Percentiles rank a stretch among this genome's conserved stretches.
Conservation (phyloP, 2,329 filamentous ascomycete species). For the Elsinoe australis region DNA sequence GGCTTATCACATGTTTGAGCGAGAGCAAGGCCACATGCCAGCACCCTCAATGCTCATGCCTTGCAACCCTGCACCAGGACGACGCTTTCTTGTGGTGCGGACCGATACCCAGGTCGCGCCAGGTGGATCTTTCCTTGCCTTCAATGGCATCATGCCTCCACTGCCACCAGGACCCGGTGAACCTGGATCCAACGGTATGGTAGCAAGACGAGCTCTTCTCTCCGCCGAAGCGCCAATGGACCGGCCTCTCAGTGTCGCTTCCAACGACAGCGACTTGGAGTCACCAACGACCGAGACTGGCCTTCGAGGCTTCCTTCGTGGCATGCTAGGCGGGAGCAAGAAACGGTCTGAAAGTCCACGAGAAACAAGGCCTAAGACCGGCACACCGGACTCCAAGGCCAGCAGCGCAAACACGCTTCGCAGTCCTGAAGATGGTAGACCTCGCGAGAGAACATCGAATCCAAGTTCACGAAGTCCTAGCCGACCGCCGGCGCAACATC, state of each 20-base stretch:
- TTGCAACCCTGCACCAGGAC: slow-evolving; percentile 76
- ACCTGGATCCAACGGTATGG: slow-evolving; percentile 8
- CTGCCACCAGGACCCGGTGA: slow-evolving; percentile 28
- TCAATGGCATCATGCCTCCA: slow-evolving; percentile 51
- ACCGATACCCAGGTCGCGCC: slow-evolving; percentile 59
- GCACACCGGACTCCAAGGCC: slow-evolving; percentile 20
- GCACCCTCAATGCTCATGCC: slow-evolving; percentile 49
- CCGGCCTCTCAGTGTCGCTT: slow-evolving; percentile 7
- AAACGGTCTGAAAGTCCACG: slow-evolving; percentile 23
- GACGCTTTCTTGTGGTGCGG: slow-evolving; percentile 80
- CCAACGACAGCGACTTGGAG: slow-evolving; percentile 11
- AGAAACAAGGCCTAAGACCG: slow-evolving; percentile 15
- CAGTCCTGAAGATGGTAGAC: slow-evolving; percentile 9
- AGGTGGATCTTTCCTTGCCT: slow-evolving; percentile 51
- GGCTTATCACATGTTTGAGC: slow-evolving; percentile 71
- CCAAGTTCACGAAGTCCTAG: slow-evolving; percentile 7
- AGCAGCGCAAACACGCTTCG: slow-evolving; percentile 12
- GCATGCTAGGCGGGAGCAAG: slow-evolving; percentile 29
- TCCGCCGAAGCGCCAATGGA: not conserved
- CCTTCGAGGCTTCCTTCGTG: slow-evolving; percentile 30
- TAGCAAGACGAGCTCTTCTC: not conserved
- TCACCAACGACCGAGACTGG: slow-evolving; percentile 23
- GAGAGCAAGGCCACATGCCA: slow-evolving; percentile 54
- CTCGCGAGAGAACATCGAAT: slow-evolving; percentile 13
- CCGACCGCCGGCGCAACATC: slow-evolving; percentile 31